Evolutionary conservation across 495 filamentous ascomycete genomes (phyloP), one percentile per base, ranked within the genome.

Genomic region (Penicillium soppii): DNA sequence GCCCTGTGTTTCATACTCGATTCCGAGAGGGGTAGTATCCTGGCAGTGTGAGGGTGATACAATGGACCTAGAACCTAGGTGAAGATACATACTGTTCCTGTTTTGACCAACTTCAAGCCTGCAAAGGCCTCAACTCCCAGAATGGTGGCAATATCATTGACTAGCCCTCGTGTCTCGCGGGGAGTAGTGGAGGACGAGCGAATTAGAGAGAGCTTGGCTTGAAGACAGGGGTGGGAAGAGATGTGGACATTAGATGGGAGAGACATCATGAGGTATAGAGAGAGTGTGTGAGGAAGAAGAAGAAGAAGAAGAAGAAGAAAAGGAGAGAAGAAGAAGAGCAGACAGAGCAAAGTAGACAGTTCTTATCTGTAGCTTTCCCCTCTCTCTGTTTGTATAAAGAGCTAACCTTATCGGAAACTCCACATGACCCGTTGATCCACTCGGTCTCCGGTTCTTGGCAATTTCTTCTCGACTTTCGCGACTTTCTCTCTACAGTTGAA

Each of bases 141-240:
- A 38, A 97, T 89, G 27, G 90, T 73, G 4, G 88, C 70, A 53
- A 97, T 94, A 47, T 96, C 92, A 64, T 95, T 82, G 43, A 96
- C 81, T 29, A 96, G 75, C 10, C 77, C 65, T 69, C 92, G 90
- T 59, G 90, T 91, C 47, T 96, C 90, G 39, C 82, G 74, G 1
- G 90, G 77, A 36, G 79, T 80, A 39, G 90, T 85, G 33, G 67
- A 73, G 22, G 79, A 68, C 17, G 89, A 94, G 39, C 92, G 85
- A 12, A 97, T 85, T 68, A 91, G 89, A 30, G 87, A 90, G 58
- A 97, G 85, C 75, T 97, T 97, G 54, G 89, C 88, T 44, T 82
- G 73, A 10, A 96, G 78, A 66, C 90, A 95, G 20, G 92, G 92
- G 61, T 97, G 92, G 20, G 72, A 75, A 16, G 90, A 96, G 68